Conservation (phyloP, 208 protist species). For the Wallacemonas collosoma region DNA sequence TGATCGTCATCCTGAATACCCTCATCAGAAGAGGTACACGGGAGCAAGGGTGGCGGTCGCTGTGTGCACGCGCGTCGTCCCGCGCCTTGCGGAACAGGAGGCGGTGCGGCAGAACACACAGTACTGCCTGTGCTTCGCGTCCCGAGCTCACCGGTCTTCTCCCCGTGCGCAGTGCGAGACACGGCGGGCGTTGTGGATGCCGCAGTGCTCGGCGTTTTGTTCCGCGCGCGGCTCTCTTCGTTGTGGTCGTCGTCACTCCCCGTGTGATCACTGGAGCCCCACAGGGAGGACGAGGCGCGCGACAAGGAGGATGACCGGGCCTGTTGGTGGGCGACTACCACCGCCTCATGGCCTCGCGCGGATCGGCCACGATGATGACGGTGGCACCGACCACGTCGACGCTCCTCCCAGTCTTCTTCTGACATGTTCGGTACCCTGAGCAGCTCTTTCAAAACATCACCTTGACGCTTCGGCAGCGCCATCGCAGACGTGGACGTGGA, state of each 20-base stretch:
- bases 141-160: too few relatives aligned
- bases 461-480: neutral
- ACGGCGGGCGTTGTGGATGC: too few relatives aligned
- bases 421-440: neutral
- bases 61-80: neutral
- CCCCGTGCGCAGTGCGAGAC: too few relatives aligned
- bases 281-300: neutral
- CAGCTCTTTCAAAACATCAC: neutral
- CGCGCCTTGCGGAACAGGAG: neutral
- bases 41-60: constrained; percentile 7
- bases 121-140: too few relatives aligned
- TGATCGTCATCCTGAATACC: neutral
- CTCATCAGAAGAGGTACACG: too few relatives aligned
- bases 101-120: too few relatives aligned
- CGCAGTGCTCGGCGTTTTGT: too few relatives aligned
- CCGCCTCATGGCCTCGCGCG: too few relatives aligned
- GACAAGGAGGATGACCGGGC: neutral
- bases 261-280: neutral
- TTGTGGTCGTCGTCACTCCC: neutral
- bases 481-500: too few relatives aligned
- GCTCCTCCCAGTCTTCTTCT: constrained; percentile 6
- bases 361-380: neutral
- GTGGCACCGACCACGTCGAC: neutral
- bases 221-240: neutral
- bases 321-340: too few relatives aligned